phyloP scores from a whole-genome alignment of 2,329 filamentous ascomycete species.

The Mollisia scopiformis region DNA sequence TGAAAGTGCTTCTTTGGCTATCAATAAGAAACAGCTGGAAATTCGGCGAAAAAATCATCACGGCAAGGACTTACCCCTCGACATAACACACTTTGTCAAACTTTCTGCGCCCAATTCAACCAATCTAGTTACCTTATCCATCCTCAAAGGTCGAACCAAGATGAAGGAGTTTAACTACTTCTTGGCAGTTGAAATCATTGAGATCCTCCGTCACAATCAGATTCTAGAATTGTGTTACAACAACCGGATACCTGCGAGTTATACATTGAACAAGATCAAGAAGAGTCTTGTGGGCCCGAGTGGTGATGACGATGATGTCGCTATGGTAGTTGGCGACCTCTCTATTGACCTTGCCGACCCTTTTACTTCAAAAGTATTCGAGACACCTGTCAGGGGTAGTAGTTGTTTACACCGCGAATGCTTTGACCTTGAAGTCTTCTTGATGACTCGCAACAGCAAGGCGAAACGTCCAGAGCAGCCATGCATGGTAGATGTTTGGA shows the following conservation, averaged over 20 bases:
- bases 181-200: slow-evolving; percentile 72
- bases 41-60: slow-evolving; percentile 71
- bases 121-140: slow-evolving; percentile 28
- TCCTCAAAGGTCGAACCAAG: slow-evolving; percentile 35
- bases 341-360: slow-evolving; percentile 69
- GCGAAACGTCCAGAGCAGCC: slow-evolving; percentile 53
- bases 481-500: slow-evolving; percentile 72
- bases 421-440: slow-evolving; percentile 85
- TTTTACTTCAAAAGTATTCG: slow-evolving; percentile 66
- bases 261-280: slow-evolving; percentile 62
- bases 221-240: slow-evolving; percentile 45
- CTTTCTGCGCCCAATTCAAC: slow-evolving; percentile 10
- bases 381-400: slow-evolving; percentile 70
- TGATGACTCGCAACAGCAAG: slow-evolving; percentile 61
- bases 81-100: slow-evolving; percentile 61
- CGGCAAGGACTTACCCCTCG: slow-evolving; percentile 74
- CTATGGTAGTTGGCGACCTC: slow-evolving; percentile 59
- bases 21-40: slow-evolving; percentile 64
- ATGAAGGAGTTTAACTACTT: slow-evolving; percentile 50
- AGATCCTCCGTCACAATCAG: slow-evolving; percentile 51
- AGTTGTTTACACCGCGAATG: slow-evolving; percentile 81
- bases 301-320: slow-evolving; percentile 61
- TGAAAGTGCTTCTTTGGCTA: slow-evolving; percentile 64
- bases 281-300: slow-evolving; percentile 45
- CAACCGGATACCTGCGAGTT: slow-evolving; percentile 44